Evolutionary conservation across 2,329 filamentous ascomycete genomes (phyloP), one percentile per base, ranked within the genome.

Genomic region (Pestalotiopsis fici): DNA sequence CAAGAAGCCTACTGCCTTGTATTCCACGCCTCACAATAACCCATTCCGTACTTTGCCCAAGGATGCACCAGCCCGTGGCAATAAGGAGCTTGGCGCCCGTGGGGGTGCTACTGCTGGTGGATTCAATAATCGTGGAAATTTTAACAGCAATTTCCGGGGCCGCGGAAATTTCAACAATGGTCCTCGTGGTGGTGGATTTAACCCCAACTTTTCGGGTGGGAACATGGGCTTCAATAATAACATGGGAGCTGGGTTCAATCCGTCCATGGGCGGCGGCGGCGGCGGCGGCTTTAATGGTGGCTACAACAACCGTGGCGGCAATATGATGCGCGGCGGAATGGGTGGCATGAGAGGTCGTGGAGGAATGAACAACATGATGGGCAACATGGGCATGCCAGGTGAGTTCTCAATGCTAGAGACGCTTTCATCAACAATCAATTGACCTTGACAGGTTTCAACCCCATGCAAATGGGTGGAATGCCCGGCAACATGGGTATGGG

Each of bases 11-110:
- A 87, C 85, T 1, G 89, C 93, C 59, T 88, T 88, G 67, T 98
- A 94, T 82, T 92, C 92, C 65, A 91, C 89, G 70, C 90, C 94
- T 0, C 87, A 88, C 60, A 86, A 87, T 71, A 98, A 98, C 78
- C 94, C 95, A 0, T 98, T 97, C 87, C 91, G 92, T 71, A 98
- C 94, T 0, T 83, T 97, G 4, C 95, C 94, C 21, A 97, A 97
- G 82, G 95, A 97, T 77, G 91, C 92, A 0, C 94, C 93, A 0
- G 86, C 87, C 73, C 88, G 93, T 31, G 85, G 84, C 67, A 90
- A 86, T 47, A 91, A 93, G 76, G 88, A 90, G 18, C 66, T 69
- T 0, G 65, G 65, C 56, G 82, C 84, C 56, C 84, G 88, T 68
- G 89, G 89, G 65, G 85, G 88, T 35, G 78, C 83, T 66, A 78